These are phyloP conservation scores for Ophiocordyceps camponoti-leonardi DNA, from an alignment of 2,329 filamentous ascomycete species.

Conservation along the genomic window DNA sequence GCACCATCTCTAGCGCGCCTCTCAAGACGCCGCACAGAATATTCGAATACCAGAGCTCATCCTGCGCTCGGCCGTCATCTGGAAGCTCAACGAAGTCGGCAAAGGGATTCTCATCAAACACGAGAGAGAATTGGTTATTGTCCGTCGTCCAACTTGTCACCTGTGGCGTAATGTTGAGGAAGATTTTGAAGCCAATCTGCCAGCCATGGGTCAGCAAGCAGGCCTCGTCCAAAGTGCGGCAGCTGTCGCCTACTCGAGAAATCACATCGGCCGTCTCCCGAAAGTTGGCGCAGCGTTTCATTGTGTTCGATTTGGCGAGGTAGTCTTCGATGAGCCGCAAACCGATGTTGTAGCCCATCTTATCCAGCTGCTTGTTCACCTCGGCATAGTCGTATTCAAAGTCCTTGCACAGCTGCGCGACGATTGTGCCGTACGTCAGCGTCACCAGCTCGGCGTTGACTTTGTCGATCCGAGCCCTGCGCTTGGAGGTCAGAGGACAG, in stretches of 20 bases:
- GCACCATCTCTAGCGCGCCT: slow-evolving; percentile 92
- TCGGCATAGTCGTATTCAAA: slow-evolving; percentile 87
- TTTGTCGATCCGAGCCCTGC: slow-evolving; percentile 85
- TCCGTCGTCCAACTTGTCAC: slow-evolving; percentile 94
- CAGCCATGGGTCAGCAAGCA: slow-evolving; percentile 5
- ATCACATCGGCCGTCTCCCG: slow-evolving; percentile 95
- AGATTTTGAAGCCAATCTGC: slow-evolving; percentile 96
- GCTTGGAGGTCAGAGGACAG: slow-evolving; percentile 3
- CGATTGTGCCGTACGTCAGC: slow-evolving; percentile 93
- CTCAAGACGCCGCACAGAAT: slow-evolving; percentile 86
- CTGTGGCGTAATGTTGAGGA: slow-evolving; percentile 86
- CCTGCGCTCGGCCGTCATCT: slow-evolving; percentile 86
- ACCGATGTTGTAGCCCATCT: slow-evolving; percentile 98
- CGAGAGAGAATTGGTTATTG: slow-evolving; percentile 86
- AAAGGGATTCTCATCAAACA: slow-evolving; percentile 93
- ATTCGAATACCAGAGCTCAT: slow-evolving; percentile 97
- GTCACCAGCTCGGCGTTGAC: slow-evolving; percentile 96
- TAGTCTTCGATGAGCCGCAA: slow-evolving; percentile 94
- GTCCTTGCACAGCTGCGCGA: slow-evolving; percentile 91
- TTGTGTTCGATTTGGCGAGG: slow-evolving; percentile 81
- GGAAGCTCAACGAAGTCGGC: slow-evolving; percentile 96
- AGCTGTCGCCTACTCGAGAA: slow-evolving; percentile 48
- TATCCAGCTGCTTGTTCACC: slow-evolving; percentile 94
- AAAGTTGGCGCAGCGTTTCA: slow-evolving; percentile 81
- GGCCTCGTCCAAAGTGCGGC: not conserved